A percentile compares a stretch with the other conserved stretches of the same genome.
Conservation (phyloP, 2,329 filamentous ascomycete genomes). For the Sarocladiaceae sp. region DNA sequence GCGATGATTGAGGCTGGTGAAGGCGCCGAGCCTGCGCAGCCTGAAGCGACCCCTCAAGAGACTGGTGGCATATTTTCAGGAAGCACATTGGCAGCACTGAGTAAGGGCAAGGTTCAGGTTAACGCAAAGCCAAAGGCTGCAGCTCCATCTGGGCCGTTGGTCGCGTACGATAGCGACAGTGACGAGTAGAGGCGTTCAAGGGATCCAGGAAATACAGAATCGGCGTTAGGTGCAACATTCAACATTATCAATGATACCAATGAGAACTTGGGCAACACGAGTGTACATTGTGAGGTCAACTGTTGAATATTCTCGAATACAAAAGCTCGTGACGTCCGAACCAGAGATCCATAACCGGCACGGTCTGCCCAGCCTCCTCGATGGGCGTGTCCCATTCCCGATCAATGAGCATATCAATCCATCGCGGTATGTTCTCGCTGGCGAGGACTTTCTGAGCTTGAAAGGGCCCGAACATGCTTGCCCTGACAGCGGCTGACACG, state of each 20-base stretch:
- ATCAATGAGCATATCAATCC: conserved; percentile 52
- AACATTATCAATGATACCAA: conserved; percentile 18
- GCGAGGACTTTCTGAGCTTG: conserved; percentile 71
- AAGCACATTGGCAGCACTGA: conserved; percentile 74
- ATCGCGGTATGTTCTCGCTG: conserved; percentile 46
- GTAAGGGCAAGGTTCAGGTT: conserved; percentile 47
- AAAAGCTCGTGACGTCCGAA: conserved; percentile 75
- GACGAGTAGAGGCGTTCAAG: conserved; percentile 48
- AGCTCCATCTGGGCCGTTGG: conserved; percentile 61
- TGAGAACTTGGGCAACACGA: conserved; percentile 8
- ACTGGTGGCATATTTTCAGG: conserved; percentile 68
- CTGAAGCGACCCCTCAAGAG: conserved; percentile 31
- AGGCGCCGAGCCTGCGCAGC: conserved; percentile 20
- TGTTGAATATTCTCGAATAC: conserved; percentile 84
- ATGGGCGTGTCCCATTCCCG: conserved; percentile 52
- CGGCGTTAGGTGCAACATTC: not conserved
- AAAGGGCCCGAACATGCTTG: conserved; percentile 74
- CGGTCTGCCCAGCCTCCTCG: conserved; percentile 65
- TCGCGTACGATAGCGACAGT: conserved; percentile 85
- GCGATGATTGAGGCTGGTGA: conserved; percentile 47
- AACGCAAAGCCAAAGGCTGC: conserved; percentile 48
- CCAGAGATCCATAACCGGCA: conserved; percentile 77
- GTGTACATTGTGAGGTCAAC: conserved; percentile 34
- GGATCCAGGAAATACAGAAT: conserved; percentile 10
- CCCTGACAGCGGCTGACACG: conserved; percentile 68